Base-by-base conservation (phyloP, 768 basidiomycete species). In the Chiua virens region DNA sequence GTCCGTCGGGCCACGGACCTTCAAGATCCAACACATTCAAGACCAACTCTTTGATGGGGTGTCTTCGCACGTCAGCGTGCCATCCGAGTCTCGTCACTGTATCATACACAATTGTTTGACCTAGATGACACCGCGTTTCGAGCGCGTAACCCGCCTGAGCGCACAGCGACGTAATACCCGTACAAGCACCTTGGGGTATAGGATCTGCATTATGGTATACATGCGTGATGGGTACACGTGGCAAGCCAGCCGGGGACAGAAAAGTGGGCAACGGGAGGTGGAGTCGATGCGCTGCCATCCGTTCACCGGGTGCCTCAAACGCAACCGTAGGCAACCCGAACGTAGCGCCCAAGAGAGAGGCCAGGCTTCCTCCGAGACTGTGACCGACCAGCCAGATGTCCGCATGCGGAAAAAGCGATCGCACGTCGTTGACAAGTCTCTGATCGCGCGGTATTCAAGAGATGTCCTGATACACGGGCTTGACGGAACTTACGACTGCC, bases 181-280 rank as follows among this genome's bases (percentile, higher is more conserved):
- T 81, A 61, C 82, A 83, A 22, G 72, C 63, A 23, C 79, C 79
- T 53, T 80, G 81, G 7, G 86, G 81, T 58, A 88, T 82, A 8
- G 86, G 86, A 63, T 88, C 86, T 32, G 86, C 86, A 30, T 74
- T 88, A 65, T 87, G 81, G 66, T 82, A 87, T 42, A 87, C 72
- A 58, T 83, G 82, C 0, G 67, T 73, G 49, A 66, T 38, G 36
- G 70, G 65, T 25, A 71, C 66, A 4, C 35, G 53, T 15, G 67
- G 60, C 23, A 60, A 32, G 38, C 30, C 42, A 20, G 44, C 15
- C 21, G 56, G 45, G 10, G 43, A 18, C 8, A 22, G 39, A 9
- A 50, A 28, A 11, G 62, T 68, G 22, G 86, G 85, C 5, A 82
- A 64, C 0, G 85, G 84, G 21, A 88, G 79, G 57, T 82, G 82